Conservation (phyloP, 2,329 filamentous ascomycete genomes). For the Ophiocordyceps australis region DNA sequence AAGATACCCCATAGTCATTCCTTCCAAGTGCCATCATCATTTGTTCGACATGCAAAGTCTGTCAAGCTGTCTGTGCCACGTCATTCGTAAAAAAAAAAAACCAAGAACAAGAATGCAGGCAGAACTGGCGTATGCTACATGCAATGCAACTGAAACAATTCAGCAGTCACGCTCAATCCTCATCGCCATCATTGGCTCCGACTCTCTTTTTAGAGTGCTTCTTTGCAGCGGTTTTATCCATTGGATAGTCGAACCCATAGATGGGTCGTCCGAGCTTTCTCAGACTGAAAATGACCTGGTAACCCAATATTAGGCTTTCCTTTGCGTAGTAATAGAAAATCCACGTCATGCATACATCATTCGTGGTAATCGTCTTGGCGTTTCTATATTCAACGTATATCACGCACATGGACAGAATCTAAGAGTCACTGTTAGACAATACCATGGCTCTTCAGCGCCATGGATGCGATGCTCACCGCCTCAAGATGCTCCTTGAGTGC, state of each 20-base stretch:
- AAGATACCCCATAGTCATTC: too few species aligned
- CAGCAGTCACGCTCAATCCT: too few species aligned
- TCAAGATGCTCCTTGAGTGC: slow-evolving; percentile 31
- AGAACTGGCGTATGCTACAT: too few species aligned
- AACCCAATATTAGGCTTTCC: too few species aligned
- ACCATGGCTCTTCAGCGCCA: not conserved
- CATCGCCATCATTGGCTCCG: slow-evolving; percentile 7
- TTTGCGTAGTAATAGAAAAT: not conserved
- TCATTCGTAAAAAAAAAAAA: too few species aligned
- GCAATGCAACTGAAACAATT: too few species aligned
- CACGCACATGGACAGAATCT: slow-evolving; percentile 34
- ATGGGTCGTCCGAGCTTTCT: slow-evolving; percentile 29
- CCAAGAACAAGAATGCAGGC: too few species aligned
- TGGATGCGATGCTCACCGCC: slow-evolving; percentile 15
- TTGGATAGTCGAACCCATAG: slow-evolving; percentile 43
- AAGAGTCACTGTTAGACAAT: not conserved
- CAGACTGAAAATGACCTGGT: slow-evolving; percentile 35
- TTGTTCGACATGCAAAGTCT: too few species aligned
- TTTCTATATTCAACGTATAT: slow-evolving; percentile 32
- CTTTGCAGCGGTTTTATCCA: too few species aligned
- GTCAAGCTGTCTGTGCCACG: too few species aligned
- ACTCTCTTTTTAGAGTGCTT: too few species aligned
- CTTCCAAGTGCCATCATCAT: too few species aligned
- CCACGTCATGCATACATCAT: slow-evolving; percentile 31
- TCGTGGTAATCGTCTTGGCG: slow-evolving; percentile 43